Base-by-base conservation (phyloP, 139 green algal genomes). In the Yamagishiella unicocca region DNA sequence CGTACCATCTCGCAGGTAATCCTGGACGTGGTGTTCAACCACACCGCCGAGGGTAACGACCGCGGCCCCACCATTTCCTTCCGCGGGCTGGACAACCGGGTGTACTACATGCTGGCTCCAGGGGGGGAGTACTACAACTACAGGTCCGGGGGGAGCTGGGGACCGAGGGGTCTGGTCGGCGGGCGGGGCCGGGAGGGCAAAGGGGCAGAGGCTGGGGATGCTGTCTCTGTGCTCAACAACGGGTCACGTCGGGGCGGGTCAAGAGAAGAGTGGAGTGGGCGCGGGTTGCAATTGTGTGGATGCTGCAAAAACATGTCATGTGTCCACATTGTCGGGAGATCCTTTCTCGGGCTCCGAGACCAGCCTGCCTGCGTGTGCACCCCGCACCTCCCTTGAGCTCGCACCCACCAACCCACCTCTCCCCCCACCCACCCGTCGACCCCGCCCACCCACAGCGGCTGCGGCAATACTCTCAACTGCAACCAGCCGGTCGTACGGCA, bases 391-490 rank as follows among this genome's bases (percentile, higher is more conserved):
- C 62, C 61, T n/a, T 70, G 61, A 25, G 2, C n/a, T n/a, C 27
- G 50, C 50, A 58, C 12, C 50, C 12, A 58, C 50, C 50, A 58
- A 35, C 61, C 61, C 93, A n/a, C n/a, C 61, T 29, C 2, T 14
- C 61, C 61, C 2, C 25, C 25, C 61, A 29, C 1, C 61, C 61
- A 70, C n/a, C n/a, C n/a, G n/a, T n/a, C n/a, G n/a, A n/a, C n/a
- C n/a, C n/a, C n/a, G n/a, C 14, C 31, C 70, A 4, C 73, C 73
- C 31, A 9, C 76, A 83, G 89, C 29, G 98, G 98, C 81, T 99
- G 98, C 90, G 98, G 98, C 84, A 99, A 99, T 94, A 99, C 97
- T 24, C 84, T 99, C 90, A 99, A 99, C 93, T 99, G 96, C 96
- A 99, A 99, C 96, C 96, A 99, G 84, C 98, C 98, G 4, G 93